phyloP scores from a whole-genome alignment of 768 basidiomycete genomes.

The Kwoniella bestiolae region DNA sequence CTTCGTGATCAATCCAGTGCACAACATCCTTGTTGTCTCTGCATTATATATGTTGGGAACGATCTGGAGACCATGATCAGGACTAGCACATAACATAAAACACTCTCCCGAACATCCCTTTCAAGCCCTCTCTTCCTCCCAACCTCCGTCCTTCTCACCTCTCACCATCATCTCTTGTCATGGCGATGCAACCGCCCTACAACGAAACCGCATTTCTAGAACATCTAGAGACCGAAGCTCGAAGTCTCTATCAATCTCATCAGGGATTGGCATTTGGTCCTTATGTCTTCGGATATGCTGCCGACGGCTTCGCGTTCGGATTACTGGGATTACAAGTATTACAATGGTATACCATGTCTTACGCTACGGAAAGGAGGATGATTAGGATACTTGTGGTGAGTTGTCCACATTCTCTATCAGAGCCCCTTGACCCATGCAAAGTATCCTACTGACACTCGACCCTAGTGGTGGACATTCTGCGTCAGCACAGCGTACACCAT shows the following conservation, averaged over 20 bases:
- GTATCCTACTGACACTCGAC: neutral
- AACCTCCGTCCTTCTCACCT: neutral
- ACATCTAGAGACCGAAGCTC: conserved; percentile 5
- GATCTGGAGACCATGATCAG: neutral
- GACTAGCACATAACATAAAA: neutral
- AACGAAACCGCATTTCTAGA: neutral
- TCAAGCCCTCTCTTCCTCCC: neutral
- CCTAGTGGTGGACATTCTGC: conserved; percentile 11
- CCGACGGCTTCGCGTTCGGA: conserved; percentile 17
- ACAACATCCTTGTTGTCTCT: no score
- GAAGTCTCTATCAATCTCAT: neutral
- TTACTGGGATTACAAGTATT: conserved; percentile 17
- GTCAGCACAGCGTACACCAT: conserved; percentile 1
- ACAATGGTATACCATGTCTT: conserved; percentile 18
- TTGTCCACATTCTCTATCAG: neutral
- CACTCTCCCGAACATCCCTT: neutral
- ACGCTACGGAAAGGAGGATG: neutral
- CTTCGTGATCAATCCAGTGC: no score
- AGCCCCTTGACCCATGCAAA: neutral
- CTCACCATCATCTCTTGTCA: neutral
- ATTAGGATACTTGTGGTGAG: conserved; percentile 20
- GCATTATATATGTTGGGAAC: no score
- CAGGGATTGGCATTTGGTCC: conserved; percentile 16
- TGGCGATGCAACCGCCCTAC: neutral
- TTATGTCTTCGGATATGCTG: conserved; percentile 18